A percentile compares a stretch with the other conserved stretches of the same genome.
These are phyloP conservation scores for Fragaria ananassa DNA, from an alignment of 306 rosid species.

Conservation along the genomic window DNA sequence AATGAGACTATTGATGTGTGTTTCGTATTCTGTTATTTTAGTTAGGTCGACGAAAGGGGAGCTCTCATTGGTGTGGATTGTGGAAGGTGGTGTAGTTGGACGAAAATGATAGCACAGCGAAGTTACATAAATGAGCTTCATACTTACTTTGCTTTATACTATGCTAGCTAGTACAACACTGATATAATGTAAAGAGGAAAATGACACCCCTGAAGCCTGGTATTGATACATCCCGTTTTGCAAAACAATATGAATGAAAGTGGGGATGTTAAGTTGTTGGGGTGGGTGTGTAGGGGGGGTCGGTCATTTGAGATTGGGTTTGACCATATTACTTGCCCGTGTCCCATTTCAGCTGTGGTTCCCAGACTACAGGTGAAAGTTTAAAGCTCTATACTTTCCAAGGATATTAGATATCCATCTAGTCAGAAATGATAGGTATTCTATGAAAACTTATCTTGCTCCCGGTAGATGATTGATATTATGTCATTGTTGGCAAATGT, in stretches of 20 bases:
- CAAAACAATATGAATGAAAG: neutral
- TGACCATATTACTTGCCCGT: neutral
- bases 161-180: slow-evolving; percentile 4
- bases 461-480: neutral
- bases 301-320: neutral
- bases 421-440: neutral
- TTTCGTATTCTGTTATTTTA: neutral
- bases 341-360: neutral
- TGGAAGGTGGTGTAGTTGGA: slow-evolving; percentile 28
- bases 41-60: neutral
- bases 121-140: slow-evolving; percentile 26
- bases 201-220: slow-evolving; percentile 10
- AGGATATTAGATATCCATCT: neutral
- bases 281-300: slow-evolving; percentile 34
- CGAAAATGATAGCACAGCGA: slow-evolving; percentile 41
- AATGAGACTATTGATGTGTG: neutral
- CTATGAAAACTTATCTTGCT: neutral
- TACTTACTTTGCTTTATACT: neutral
- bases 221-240: neutral
- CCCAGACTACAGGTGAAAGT: neutral
- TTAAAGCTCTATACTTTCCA: neutral
- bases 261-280: slow-evolving; percentile 37
- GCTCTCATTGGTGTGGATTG: neutral
- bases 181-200: neutral
- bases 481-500: neutral